These are phyloP conservation scores for Termitomyces sp. DNA, from an alignment of 768 basidiomycete genomes.

Conservation along the genomic window DNA sequence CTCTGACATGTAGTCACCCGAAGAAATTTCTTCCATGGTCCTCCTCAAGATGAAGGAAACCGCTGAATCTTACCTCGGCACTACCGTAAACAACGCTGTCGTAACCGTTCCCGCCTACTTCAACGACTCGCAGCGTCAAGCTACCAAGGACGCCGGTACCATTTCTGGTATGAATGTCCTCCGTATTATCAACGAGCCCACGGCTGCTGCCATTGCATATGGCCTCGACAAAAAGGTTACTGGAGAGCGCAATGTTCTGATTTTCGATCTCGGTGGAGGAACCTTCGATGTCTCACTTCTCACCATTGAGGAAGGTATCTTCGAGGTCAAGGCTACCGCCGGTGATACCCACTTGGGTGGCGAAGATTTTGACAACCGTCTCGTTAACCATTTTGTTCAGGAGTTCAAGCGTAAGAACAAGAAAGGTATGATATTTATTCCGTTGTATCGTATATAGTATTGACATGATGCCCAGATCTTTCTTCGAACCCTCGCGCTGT, in stretches of 20 bases:
- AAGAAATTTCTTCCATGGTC: slow-evolving; percentile 98
- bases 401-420: slow-evolving; percentile 99
- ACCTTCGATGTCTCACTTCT: slow-evolving; percentile 97
- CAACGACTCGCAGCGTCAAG: slow-evolving; percentile 98
- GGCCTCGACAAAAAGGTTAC: slow-evolving; percentile 93
- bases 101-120: slow-evolving; percentile 98
- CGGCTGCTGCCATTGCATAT: slow-evolving; percentile 97
- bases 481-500: slow-evolving; percentile 92
- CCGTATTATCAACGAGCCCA: slow-evolving; percentile 99
- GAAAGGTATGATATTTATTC: slow-evolving; percentile 56
- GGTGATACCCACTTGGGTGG: slow-evolving; percentile 99
- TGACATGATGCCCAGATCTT: slow-evolving; percentile 52
- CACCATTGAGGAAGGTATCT: slow-evolving; percentile 96
- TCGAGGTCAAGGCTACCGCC: slow-evolving; percentile 97
- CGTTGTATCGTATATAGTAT: neutral
- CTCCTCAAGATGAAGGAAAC: slow-evolving; percentile 98
- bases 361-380: slow-evolving; percentile 97
- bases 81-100: slow-evolving; percentile 83
- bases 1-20: slow-evolving; percentile 66
- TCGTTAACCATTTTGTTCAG: slow-evolving; percentile 95
- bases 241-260: slow-evolving; percentile 93
- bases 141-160: slow-evolving; percentile 95
- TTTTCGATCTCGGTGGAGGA: slow-evolving; percentile 98
- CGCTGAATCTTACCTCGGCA: slow-evolving; percentile 94
- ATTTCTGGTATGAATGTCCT: slow-evolving; percentile 95